Evolutionary conservation across 2,329 filamentous ascomycete genomes (phyloP).

Genomic region (Trichoderma aggressivum): DNA sequence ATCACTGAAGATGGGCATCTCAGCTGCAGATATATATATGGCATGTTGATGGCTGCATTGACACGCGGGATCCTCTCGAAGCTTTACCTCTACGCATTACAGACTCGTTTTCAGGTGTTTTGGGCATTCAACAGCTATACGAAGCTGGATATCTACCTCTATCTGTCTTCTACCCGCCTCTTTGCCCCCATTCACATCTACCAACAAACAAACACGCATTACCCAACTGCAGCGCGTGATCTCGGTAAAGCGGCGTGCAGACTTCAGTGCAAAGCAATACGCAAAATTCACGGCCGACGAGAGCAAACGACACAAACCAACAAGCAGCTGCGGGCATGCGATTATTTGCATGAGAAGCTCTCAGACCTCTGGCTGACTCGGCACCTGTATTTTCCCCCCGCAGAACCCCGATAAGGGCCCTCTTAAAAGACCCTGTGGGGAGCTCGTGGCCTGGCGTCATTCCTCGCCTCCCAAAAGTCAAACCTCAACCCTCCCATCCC

Average conservation of each 20-base stretch:
- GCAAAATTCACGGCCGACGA: background rate
- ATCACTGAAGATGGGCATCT: background rate
- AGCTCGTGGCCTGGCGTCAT: background rate
- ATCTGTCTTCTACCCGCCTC: background rate
- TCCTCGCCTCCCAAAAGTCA: background rate
- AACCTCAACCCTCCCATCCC: background rate
- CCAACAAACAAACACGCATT: background rate
- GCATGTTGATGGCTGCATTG: background rate
- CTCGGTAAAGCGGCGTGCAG: background rate
- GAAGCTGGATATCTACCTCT: background rate
- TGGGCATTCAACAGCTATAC: background rate
- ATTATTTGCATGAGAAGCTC: background rate
- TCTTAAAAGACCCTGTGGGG: background rate
- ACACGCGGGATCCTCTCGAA: background rate
- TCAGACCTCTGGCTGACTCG: background rate
- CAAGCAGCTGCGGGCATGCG: background rate
- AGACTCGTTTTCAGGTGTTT: background rate
- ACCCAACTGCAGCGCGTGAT: background rate
- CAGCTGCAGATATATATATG: background rate
- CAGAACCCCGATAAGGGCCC: background rate
- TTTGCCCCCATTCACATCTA: background rate
- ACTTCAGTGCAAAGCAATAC: background rate
- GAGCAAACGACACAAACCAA: background rate
- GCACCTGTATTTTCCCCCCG: background rate
- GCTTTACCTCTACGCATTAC: background rate